Base-by-base conservation (phyloP, 805 yeast species). In the Teunomyces pallodes region DNA sequence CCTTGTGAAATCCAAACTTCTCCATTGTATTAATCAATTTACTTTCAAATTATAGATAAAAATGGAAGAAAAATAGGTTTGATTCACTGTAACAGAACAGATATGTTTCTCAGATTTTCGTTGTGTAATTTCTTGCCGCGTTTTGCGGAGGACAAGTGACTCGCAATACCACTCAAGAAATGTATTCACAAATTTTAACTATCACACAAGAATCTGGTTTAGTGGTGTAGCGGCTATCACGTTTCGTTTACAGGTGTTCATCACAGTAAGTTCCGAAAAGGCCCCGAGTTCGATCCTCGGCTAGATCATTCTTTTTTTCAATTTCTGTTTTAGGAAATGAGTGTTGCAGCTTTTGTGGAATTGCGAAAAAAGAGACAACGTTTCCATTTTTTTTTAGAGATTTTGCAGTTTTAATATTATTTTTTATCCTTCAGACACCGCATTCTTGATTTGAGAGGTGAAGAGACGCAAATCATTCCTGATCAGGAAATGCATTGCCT, bases 211-310 rank as follows among this genome's bases (percentile, higher is more conserved):
- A 48, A 39, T 39, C 45, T 39, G 57, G 70, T 67, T 65, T 64
- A 65, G 68, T 67, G 71, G 72, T 66, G 69, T 66, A 67, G 71
- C 69, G 72, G 72, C 66, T 67, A 67, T 66, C 69, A 66, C 72
- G 71, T 65, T 65, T 66, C 71, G 70, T 67, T 67, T 66, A 67
- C 72, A 67, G 52, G 63, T 62, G 67, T 47, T 48, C n/a, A 32
- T 40, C 64, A 56, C 62, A 57, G 67, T 64, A 64, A 66, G 61
- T 53, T 46, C 72, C 70, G 71, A 66, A 65, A 65, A 67, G 73
- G 71, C 63, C 73, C 72, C 70, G 72, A 66, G 73, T 67, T 67
- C 72, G 72, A 67, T 65, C 71, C 73, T 66, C 72, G 70, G 72
- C 67, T 65, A 65, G 64, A 65, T 66, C 71, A 67, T 44, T 43